Evolutionary conservation across 495 filamentous ascomycete species (phyloP), one percentile per base, ranked within the genome.

Genomic region (Penicillium maclennaniae): DNA sequence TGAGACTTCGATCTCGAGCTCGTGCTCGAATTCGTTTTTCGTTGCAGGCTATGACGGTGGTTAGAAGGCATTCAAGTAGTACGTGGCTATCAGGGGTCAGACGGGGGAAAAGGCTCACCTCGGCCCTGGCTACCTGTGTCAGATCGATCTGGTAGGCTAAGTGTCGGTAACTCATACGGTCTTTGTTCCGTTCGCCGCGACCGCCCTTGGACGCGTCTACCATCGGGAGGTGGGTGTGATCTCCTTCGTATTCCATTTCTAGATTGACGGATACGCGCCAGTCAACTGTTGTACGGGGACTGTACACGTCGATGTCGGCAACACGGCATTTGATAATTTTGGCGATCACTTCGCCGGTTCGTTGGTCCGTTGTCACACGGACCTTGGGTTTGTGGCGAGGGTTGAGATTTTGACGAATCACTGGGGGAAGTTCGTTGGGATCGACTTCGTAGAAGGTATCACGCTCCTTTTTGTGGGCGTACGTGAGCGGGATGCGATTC

Each of bases 181-280:
- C 91, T 68, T 97, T 97, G 50, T 80, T 85, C 8, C 92, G 82
- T 51, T 87, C 78, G 6, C 75, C 70, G 47, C 79, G 76, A 16
- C 68, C 70, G 1, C 70, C 54, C 60, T 56, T 52, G 56, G 51
- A 46, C 21, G 55, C 58, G 58, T 69, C 72, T 40, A 56, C 71
- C 31, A 63, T 69, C 0, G 68, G 53, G 1, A 89, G 70, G 42
- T 81, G 73, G 49, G 78, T 68, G 10, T 86, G 56, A 15, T 88
- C 76, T 31, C 89, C 87, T n/a, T 85, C 79, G 70, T 85, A 92
- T 43, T 83, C 81, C 83, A 90, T 90, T 80, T 97, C 92, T 6
- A 96, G 76, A 60, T 92, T 96, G 58, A 96, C 81, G 56, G 88
- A 92, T 55, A 97, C 83, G 19, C 92, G 84, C 74, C 87, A 95